Percentiles rank a stretch among this genome's conserved stretches.
phyloP scores from a whole-genome alignment of 106 monocot species.

The Phalaenopsis equestris region DNA sequence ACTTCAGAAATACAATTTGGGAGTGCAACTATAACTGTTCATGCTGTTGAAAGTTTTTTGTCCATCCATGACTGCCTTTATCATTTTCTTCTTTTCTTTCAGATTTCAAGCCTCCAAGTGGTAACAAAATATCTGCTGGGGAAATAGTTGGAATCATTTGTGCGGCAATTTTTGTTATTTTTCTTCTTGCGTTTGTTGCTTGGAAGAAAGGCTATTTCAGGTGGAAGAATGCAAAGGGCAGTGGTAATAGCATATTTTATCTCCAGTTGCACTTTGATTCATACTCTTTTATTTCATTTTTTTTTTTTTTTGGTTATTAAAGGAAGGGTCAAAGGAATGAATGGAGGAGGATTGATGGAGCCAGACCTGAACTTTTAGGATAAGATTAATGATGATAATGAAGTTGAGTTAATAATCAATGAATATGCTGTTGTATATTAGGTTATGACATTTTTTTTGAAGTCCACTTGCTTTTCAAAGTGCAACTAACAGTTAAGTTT shows the following conservation, averaged over 20 bases:
- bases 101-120: constrained; percentile 8
- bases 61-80: neutral
- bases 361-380: neutral
- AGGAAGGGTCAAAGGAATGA: neutral
- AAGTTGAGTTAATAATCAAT: neutral
- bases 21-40: neutral
- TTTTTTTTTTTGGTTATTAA: neutral
- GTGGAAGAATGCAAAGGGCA: neutral
- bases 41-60: neutral
- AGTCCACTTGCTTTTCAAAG: neutral
- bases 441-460: neutral
- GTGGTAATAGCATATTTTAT: neutral
- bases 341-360: neutral
- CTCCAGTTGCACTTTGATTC: neutral
- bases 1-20: neutral
- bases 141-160: neutral
- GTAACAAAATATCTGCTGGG: neutral
- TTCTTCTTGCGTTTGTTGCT: constrained; percentile 2
- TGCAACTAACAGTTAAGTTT: neutral
- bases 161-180: neutral
- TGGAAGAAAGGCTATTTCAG: constrained; percentile 11
- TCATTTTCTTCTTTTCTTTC: neutral
- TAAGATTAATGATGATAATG: neutral
- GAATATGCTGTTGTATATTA: neutral
- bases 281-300: neutral